A percentile compares a stretch with the other conserved stretches of the same genome.
phyloP scores from a whole-genome alignment of 164 flowering plant species.

The Magnolia sinica region DNA sequence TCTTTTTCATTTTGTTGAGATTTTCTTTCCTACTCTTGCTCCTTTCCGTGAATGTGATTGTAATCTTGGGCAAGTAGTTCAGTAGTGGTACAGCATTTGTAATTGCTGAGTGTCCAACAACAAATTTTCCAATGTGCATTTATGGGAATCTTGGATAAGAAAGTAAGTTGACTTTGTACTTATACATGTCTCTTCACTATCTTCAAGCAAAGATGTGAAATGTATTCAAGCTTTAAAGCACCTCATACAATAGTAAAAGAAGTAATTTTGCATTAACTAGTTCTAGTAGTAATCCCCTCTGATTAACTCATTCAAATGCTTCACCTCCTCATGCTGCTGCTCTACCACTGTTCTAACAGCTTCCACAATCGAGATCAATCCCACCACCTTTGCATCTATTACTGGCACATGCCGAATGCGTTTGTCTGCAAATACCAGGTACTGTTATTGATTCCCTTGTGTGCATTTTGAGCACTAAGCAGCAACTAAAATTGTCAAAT shows the following conservation, averaged over 20 bases:
- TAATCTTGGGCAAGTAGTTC: too few species aligned
- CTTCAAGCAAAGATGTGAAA: background rate
- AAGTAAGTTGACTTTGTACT: background rate
- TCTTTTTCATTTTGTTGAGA: too few species aligned
- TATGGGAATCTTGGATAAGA: background rate
- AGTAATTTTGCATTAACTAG: slow-evolving; percentile 14
- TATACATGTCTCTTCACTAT: background rate
- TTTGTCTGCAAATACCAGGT: slow-evolving; percentile 45
- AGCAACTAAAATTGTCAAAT: background rate
- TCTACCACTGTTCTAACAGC: slow-evolving; percentile 73
- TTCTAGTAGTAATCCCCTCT: slow-evolving; percentile 64
- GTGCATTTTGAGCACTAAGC: background rate
- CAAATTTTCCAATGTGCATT: background rate
- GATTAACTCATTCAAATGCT: slow-evolving; percentile 63
- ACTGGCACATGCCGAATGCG: slow-evolving; percentile 81
- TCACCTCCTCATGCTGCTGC: slow-evolving; percentile 68
- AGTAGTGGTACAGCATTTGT: background rate
- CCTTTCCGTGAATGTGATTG: too few species aligned
- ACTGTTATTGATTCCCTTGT: background rate
- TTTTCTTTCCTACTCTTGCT: too few species aligned
- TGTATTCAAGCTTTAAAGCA: background rate
- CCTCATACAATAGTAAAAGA: background rate
- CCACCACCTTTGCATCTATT: slow-evolving; percentile 71
- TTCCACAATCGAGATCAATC: slow-evolving; percentile 88
- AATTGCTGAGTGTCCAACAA: background rate